These are phyloP conservation scores for Thermoascus crustaceus DNA, from an alignment of 2,329 filamentous ascomycete genomes.

Conservation along the genomic window DNA sequence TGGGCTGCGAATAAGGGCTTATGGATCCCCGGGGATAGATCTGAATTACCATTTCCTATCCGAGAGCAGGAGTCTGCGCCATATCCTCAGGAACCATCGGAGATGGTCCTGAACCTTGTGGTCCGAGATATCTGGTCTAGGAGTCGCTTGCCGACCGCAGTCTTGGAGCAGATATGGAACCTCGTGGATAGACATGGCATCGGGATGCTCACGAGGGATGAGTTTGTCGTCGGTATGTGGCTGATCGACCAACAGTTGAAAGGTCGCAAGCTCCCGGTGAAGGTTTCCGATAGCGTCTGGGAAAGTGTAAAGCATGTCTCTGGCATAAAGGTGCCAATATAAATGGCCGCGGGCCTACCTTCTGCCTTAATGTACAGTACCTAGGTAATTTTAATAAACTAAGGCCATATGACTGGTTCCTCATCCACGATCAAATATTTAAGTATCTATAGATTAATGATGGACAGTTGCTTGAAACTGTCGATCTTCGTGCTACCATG, in stretches of 20 bases:
- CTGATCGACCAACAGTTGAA: constrained; percentile 42
- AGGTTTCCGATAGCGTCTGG: constrained; percentile 41
- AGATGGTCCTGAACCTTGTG: constrained; percentile 39
- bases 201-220: constrained; percentile 34
- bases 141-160: constrained; percentile 31
- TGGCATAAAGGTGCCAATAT: constrained; percentile 25
- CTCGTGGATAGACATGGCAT: constrained; percentile 33
- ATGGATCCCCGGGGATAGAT: constrained; percentile 18
- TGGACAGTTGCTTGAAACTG: no score
- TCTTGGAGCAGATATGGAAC: constrained; percentile 40
- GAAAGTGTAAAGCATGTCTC: constrained; percentile 34
- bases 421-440: no score
- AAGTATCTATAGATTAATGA: no score
- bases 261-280: constrained; percentile 39
- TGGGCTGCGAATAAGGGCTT: constrained; percentile 44
- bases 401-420: background rate
- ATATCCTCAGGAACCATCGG: constrained; percentile 20
- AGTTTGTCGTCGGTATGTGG: constrained; percentile 45
- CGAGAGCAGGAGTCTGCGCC: constrained; percentile 5
- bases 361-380: no score
- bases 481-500: no score
- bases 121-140: constrained; percentile 43
- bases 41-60: constrained; percentile 8
- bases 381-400: no score
- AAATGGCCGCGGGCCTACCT: background rate